These are phyloP conservation scores for Ceratocystis huliohia DNA, from an alignment of 2,329 filamentous ascomycete species.

Conservation along the genomic window DNA sequence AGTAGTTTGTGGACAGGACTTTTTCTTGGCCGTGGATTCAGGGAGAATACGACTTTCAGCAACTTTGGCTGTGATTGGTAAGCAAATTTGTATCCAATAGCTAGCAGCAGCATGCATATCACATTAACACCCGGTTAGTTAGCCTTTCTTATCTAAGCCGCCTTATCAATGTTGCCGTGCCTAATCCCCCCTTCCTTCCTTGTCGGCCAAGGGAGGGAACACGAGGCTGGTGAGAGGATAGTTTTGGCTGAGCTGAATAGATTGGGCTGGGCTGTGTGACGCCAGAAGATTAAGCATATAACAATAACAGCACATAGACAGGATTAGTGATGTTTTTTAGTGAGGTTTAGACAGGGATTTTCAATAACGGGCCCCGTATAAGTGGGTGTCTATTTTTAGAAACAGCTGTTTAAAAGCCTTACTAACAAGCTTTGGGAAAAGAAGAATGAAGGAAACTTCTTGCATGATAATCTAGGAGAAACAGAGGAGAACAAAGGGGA, in stretches of 20 bases:
- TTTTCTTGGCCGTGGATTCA: no score
- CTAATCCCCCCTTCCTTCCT: background rate
- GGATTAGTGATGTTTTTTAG: no score
- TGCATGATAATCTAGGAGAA: background rate
- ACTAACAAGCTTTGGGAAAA: background rate
- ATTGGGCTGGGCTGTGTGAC: no score
- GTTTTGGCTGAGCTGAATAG: background rate
- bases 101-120: no score
- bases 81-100: no score
- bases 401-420: background rate
- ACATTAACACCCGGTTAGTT: no score
- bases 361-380: background rate
- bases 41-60: no score
- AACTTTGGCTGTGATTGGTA: no score
- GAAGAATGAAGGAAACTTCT: background rate
- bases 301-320: no score
- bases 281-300: no score
- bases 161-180: background rate
- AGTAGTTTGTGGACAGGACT: no score
- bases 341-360: background rate
- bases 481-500: slow-evolving; percentile 24
- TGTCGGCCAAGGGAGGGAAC: background rate
- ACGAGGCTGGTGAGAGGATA: background rate
- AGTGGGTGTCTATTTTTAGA: slow-evolving; percentile 10
- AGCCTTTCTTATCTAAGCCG: background rate